Evolutionary conservation across 1,284 basidiomycete species (phyloP).

Genomic region (Boletus sp.): DNA sequence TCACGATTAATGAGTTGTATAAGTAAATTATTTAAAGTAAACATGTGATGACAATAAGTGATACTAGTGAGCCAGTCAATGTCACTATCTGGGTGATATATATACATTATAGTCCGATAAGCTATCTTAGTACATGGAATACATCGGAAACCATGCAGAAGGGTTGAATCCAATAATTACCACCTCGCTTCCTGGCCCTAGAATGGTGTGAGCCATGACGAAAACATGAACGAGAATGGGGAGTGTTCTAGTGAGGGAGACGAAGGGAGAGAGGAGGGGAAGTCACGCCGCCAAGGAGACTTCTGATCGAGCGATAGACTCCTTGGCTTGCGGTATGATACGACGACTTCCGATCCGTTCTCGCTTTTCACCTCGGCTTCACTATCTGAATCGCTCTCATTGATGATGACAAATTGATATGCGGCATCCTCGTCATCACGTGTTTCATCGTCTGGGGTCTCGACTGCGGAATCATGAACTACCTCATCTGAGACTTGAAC

Average conservation of each 20-base stretch:
- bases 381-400: background rate
- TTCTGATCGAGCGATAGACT: slow-evolving; percentile 9
- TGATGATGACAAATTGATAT: slow-evolving; percentile 8
- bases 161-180: slow-evolving; percentile 16
- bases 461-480: background rate
- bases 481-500: background rate
- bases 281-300: slow-evolving; percentile 8
- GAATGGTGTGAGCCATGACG: slow-evolving; percentile 17
- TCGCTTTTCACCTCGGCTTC: slow-evolving; percentile 1
- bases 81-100: background rate
- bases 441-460: background rate
- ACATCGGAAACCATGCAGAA: slow-evolving; percentile 9
- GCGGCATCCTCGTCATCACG: background rate
- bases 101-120: background rate
- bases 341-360: background rate
- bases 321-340: background rate
- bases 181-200: background rate
- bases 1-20: background rate
- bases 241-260: slow-evolving; percentile 1
- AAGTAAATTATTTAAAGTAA: no score
- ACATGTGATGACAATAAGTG: no score
- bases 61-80: background rate
- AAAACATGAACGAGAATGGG: slow-evolving; percentile 14
- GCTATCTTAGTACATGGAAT: background rate
- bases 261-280: background rate